Base-by-base conservation (phyloP, 805 yeast species). In the Candida methanosorbosa region DNA sequence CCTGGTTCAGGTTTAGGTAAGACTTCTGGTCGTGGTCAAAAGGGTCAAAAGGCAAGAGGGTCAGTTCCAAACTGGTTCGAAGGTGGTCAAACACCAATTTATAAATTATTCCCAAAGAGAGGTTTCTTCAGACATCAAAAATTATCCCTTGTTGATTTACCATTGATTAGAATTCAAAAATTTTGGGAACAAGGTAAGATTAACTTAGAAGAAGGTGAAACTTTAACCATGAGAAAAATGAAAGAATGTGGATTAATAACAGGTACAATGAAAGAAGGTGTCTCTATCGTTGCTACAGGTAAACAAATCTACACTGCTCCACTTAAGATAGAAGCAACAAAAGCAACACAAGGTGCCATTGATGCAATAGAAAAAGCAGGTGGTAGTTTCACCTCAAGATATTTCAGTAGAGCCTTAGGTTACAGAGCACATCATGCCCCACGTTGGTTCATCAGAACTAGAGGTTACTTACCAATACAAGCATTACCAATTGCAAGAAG, bases 11-110 rank as follows among this genome's bases (percentile, higher is more conserved):
- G 87, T 16, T 68, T 73, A 45, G 98, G 98, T 65, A 88, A 90
- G 61, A 92, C 97, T 4, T 77, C 97, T 6, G 95, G 95, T 32
- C 73, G 97, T 58, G 98, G 98, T 68, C 95, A 85, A 52, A 92
- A 92, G 64, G 98, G 98, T 75, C 97, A 90, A 58, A 90, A 90
- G 64, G 96, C 97, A 9, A 76, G 97, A 62, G 83, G 90, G 26
- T 74, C 79, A 28, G 90, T 90, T 21, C 90, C 87, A 37, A 75
- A 81, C 39, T 85, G 94, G 90, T 86, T 90, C 56, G 98, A 92
- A 67, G 98, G 98, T 75, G 97, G 98, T 56, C 98, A 92, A 57
- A 92, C 97, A 2, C 97, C 97, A 18, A 76, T 81, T 53, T 76
- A 77, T 58, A 73, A 82, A 59, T 64, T 82, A 45, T 78, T 85